A percentile compares a stretch with the other conserved stretches of the same genome.
These are phyloP conservation scores for Penicillium silybi DNA, from an alignment of 495 filamentous ascomycete genomes.

Conservation along the genomic window DNA sequence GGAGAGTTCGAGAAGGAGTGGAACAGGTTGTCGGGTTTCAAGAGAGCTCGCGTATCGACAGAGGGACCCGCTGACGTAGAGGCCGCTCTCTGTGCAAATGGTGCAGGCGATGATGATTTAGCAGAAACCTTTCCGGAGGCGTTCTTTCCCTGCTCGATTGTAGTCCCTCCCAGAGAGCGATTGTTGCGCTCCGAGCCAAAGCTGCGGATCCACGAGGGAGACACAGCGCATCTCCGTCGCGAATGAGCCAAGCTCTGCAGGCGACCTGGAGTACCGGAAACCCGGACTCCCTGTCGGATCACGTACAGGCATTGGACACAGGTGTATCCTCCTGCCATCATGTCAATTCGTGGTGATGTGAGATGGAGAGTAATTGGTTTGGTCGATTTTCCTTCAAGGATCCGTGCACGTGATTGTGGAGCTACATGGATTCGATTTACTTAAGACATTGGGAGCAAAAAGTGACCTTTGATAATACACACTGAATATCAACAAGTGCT, in stretches of 20 bases:
- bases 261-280: slow-evolving; percentile 15
- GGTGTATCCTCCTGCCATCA: slow-evolving; percentile 42
- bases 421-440: background rate
- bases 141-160: slow-evolving; percentile 15
- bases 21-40: slow-evolving; percentile 82
- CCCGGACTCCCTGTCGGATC: slow-evolving; percentile 27
- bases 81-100: slow-evolving; percentile 23
- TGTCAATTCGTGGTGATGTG: slow-evolving; percentile 13
- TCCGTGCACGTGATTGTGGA: slow-evolving; percentile 12
- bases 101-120: slow-evolving; percentile 7
- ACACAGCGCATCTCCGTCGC: slow-evolving; percentile 22
- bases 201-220: slow-evolving; percentile 27
- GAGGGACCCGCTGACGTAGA: slow-evolving; percentile 22
- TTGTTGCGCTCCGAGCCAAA: slow-evolving; percentile 29
- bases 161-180: slow-evolving; percentile 11
- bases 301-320: slow-evolving; percentile 42
- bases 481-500: slow-evolving; percentile 5
- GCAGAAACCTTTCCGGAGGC: slow-evolving; percentile 1
- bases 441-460: background rate
- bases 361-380: slow-evolving; percentile 2
- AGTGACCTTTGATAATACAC: background rate
- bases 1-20: slow-evolving; percentile 88
- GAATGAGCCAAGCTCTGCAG: slow-evolving; percentile 22
- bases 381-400: slow-evolving; percentile 15
- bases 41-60: slow-evolving; percentile 44